Conservation (phyloP, 2,329 filamentous ascomycete species). For the Cyclaneusma minus region DNA sequence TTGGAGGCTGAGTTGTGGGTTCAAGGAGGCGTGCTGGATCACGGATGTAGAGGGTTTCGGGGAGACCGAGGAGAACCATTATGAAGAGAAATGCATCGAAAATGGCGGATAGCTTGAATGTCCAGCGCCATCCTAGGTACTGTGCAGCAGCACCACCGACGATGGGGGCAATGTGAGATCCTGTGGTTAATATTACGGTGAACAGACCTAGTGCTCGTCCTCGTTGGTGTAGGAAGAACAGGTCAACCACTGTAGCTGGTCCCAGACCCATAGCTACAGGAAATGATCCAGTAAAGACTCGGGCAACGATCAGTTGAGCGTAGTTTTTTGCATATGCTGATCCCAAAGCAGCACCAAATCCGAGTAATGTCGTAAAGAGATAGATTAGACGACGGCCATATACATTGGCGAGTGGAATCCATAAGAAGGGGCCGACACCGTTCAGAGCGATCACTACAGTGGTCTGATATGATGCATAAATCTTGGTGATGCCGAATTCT, state of each 20-base stretch:
- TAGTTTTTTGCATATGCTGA: slow-evolving; percentile 9
- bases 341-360: slow-evolving; percentile 9
- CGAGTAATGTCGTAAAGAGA: slow-evolving; percentile 11
- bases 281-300: slow-evolving; percentile 17
- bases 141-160: slow-evolving; percentile 66
- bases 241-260: slow-evolving; percentile 16
- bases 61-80: slow-evolving; percentile 14
- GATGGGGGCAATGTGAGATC: slow-evolving; percentile 23
- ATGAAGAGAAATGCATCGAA: slow-evolving; percentile 14
- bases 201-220: slow-evolving; percentile 17
- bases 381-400: slow-evolving; percentile 13
- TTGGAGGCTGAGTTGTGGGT: no score
- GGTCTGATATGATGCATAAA: slow-evolving; percentile 12
- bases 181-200: slow-evolving; percentile 15
- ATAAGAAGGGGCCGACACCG: slow-evolving; percentile 7
- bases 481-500: slow-evolving; percentile 10
- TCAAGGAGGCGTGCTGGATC: no score
- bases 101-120: slow-evolving; percentile 16
- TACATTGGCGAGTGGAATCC: slow-evolving; percentile 11
- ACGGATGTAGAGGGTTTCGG: slow-evolving; percentile 17
- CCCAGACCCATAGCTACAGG: slow-evolving; percentile 18
- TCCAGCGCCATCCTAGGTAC: slow-evolving; percentile 72
- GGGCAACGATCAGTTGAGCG: slow-evolving; percentile 9
- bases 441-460: slow-evolving; percentile 16
- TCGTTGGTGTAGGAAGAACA: slow-evolving; percentile 18